Evolutionary conservation across 208 protist genomes (phyloP), one percentile per base, ranked within the genome.

Genomic region (Leishmania tropica): DNA sequence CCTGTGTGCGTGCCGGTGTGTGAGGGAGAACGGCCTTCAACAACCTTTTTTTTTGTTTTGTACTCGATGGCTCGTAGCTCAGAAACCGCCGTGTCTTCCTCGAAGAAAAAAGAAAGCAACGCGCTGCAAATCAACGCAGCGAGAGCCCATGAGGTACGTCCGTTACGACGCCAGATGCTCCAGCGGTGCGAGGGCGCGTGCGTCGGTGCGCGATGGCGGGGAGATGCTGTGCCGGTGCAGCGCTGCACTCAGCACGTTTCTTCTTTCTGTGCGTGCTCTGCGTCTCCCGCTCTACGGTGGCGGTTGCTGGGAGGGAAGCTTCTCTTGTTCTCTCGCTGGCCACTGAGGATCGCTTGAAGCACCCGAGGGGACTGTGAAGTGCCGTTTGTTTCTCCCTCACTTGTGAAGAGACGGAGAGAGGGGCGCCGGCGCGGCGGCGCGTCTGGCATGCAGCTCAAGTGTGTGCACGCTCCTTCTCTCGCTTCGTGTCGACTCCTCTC

Each of bases 241-340:
- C 70, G 19, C 51, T n/a, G 53, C 19, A 31, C 40, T 53, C 58
- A 31, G n/a, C 70, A 13, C 48, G 2, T 81, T 68, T 72, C 45
- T 76, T 71, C 67, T 74, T 64, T 48, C 68, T 65, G 58, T 74
- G n/a, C 28, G n/a, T 74, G 11, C 35, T 74, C 42, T 15, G 42
- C 15, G 6, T 53, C 24, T 74, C 21, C 40, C 58, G 6, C n/a
- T 56, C 42, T 24, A 24, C 7, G 0, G 37, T 24, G 65, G 4
- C 19, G 13, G 31, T 0, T 21, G 17, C 7, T 3, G 5, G 21
- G 65, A 72, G 65, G 21, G 40, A 72, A 35, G 48, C 6, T 13
- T 72, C 8, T 47, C 19, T n/a, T 1, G 65, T 19, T 72, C 17
- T 11, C 24, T 74, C 13, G 70, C 40, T 31, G 8, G 11, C 42